A percentile compares a stretch with the other conserved stretches of the same genome.
Evolutionary conservation across 148 eudicot genomes (phyloP).

Genomic region (Camellia japonica): DNA sequence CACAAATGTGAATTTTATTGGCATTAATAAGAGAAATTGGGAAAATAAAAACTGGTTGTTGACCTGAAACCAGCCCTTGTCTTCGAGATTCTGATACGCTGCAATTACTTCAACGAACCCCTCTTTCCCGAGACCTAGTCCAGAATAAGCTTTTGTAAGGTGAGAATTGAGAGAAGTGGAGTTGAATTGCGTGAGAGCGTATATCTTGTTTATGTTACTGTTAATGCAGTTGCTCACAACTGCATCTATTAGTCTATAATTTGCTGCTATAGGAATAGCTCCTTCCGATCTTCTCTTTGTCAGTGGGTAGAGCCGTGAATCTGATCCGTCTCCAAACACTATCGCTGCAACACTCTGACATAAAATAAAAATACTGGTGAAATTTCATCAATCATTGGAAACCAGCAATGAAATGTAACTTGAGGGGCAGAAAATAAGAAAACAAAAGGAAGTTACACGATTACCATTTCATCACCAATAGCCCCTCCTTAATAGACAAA

Average conservation of each 20-base stretch:
- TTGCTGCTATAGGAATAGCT: conserved; percentile 73
- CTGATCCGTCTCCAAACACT: conserved; percentile 67
- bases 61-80: conserved; percentile 75
- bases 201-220: conserved; percentile 68
- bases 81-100: conserved; percentile 72
- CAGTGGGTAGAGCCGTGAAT: conserved; percentile 56
- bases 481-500: neutral
- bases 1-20: too few relatives aligned
- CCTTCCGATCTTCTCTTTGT: conserved; percentile 75
- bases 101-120: conserved; percentile 76
- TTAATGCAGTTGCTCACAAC: conserved; percentile 86
- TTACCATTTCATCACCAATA: neutral
- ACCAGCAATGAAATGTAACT: neutral
- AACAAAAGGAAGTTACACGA: neutral
- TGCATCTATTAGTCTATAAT: conserved; percentile 70
- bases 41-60: neutral
- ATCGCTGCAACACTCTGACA: conserved; percentile 78
- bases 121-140: conserved; percentile 46
- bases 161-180: conserved; percentile 84
- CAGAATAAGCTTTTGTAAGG: conserved; percentile 68
- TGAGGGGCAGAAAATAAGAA: neutral
- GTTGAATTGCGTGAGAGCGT: conserved; percentile 76
- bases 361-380: neutral
- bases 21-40: neutral
- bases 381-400: neutral